phyloP scores from a whole-genome alignment of 768 basidiomycete genomes.

The Phlegmacium glaucopus region DNA sequence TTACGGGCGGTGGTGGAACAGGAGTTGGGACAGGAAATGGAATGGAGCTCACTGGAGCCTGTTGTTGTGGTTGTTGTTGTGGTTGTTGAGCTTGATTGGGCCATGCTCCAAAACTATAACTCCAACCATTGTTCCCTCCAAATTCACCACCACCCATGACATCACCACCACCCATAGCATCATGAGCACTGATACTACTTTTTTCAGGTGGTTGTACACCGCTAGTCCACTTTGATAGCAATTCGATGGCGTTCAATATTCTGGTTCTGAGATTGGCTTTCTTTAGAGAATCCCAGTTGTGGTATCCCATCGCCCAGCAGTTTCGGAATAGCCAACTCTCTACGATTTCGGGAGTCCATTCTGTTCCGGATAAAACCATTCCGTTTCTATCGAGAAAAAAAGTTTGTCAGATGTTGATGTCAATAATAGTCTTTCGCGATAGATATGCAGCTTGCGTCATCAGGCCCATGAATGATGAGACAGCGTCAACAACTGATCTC shows the following conservation, averaged over 20 bases:
- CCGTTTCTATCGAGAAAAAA: conserved; percentile 44
- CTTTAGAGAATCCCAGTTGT: conserved; percentile 40
- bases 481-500: no score
- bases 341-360: conserved; percentile 53
- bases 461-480: no score
- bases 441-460: no score
- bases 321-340: conserved; percentile 54
- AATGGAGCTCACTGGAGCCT: not conserved
- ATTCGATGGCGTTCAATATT: conserved; percentile 52
- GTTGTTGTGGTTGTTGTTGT: no score
- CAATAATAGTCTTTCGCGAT: not conserved
- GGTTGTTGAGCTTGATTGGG: not conserved
- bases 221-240: conserved; percentile 25
- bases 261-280: conserved; percentile 43
- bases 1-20: not conserved
- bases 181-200: conserved; percentile 11
- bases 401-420: conserved; percentile 10
- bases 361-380: conserved; percentile 43
- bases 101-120: not conserved
- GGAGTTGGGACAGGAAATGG: not conserved
- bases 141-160: conserved; percentile 6
- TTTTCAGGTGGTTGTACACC: conserved; percentile 3
- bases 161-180: conserved; percentile 16
- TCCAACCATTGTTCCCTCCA: conserved; percentile 4
- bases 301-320: conserved; percentile 67